phyloP scores from a whole-genome alignment of 2,329 filamentous ascomycete genomes.

The Macrophomina pseudophaseolina region DNA sequence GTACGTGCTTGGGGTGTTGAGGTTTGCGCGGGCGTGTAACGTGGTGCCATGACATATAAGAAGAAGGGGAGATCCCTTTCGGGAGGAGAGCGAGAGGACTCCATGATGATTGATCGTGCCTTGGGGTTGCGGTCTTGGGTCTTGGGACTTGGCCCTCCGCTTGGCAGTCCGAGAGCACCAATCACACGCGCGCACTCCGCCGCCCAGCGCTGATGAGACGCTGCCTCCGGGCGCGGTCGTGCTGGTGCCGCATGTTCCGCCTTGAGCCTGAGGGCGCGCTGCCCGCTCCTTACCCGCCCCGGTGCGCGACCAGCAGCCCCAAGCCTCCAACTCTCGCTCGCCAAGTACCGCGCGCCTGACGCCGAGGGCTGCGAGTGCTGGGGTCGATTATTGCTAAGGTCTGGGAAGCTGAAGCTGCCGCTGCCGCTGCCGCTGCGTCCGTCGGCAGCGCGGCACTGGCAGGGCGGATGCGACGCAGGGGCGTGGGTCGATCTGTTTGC shows the following conservation, averaged over 20 bases:
- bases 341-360: background rate
- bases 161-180: background rate
- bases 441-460: conserved; percentile 7
- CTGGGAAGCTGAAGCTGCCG: background rate
- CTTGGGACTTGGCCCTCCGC: conserved; percentile 20
- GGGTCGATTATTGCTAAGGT: background rate
- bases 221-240: background rate
- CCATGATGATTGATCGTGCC: conserved; percentile 23
- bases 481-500: conserved; percentile 15
- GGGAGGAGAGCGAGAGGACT: conserved; percentile 21
- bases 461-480: conserved; percentile 17
- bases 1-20: background rate
- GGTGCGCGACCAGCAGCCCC: conserved; percentile 1
- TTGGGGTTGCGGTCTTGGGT: conserved; percentile 25
- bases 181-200: conserved; percentile 15
- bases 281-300: conserved; percentile 13
- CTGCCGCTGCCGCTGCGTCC: background rate
- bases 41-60: conserved; percentile 24
- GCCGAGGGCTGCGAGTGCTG: background rate
- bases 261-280: background rate
- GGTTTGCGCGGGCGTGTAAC: conserved; percentile 1
- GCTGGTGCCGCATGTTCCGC: too few relatives aligned
- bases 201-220: conserved; percentile 26
- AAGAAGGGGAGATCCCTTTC: conserved; percentile 23
- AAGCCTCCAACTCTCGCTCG: background rate